These are phyloP conservation scores for Gaertneriomyces semiglobifer DNA, from an alignment of 192 early-diverging fungal species.

Conservation along the genomic window DNA sequence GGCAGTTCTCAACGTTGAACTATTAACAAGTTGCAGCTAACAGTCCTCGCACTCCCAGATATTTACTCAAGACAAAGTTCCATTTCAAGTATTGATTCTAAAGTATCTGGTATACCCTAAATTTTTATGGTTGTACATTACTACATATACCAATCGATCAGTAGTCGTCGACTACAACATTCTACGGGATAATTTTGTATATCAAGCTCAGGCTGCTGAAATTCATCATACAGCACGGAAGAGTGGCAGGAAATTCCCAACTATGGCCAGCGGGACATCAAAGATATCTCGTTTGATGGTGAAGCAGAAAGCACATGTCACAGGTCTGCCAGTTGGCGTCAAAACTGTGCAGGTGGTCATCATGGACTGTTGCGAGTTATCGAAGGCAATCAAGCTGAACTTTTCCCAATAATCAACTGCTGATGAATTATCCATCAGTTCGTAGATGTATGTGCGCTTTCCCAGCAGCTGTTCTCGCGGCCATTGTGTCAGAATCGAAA, in stretches of 20 bases:
- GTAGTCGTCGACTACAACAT: too few relatives aligned
- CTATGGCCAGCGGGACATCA: slow-evolving; percentile 77
- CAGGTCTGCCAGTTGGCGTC: slow-evolving; percentile 62
- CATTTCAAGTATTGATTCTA: too few relatives aligned
- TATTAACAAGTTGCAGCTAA: too few relatives aligned
- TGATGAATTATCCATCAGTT: slow-evolving; percentile 91
- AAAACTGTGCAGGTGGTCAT: slow-evolving; percentile 86
- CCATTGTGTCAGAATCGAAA: slow-evolving; percentile 91
- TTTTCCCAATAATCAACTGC: slow-evolving; percentile 95
- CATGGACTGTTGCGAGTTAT: slow-evolving; percentile 83
- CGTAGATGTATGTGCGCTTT: slow-evolving; percentile 80
- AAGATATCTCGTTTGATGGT: slow-evolving; percentile 96
- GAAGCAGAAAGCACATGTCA: slow-evolving; percentile 93
- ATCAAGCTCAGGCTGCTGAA: too few relatives aligned
- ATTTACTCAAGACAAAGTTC: too few relatives aligned
- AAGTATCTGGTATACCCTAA: too few relatives aligned
- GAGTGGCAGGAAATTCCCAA: slow-evolving; percentile 47
- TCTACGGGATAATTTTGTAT: too few relatives aligned
- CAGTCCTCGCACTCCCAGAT: too few relatives aligned
- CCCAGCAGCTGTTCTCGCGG: slow-evolving; percentile 73
- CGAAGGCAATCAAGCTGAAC: slow-evolving; percentile 88
- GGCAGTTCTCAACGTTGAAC: too few relatives aligned
- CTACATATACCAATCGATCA: too few relatives aligned
- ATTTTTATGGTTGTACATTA: too few relatives aligned
- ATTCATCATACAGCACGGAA: too few relatives aligned